phyloP scores from a whole-genome alignment of 2,329 filamentous ascomycete species.

The Alternaria solani region DNA sequence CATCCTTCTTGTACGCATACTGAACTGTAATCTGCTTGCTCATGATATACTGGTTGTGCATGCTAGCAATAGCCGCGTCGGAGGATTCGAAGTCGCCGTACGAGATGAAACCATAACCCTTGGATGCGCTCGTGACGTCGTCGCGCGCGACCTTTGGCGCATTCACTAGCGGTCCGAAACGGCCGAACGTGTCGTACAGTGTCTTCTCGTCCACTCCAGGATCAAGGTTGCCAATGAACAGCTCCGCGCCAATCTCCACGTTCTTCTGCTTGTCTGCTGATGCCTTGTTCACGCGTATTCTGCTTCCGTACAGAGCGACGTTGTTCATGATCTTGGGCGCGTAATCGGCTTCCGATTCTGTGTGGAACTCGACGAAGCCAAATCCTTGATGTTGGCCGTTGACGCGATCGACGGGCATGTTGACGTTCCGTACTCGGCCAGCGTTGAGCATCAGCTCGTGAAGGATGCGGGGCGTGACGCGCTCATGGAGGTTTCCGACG shows the following conservation, averaged over 20 bases:
- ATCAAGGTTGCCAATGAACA: constrained; percentile 96
- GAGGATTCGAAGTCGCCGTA: constrained; percentile 93
- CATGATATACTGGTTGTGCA: constrained; percentile 96
- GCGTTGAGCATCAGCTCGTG: constrained; percentile 99
- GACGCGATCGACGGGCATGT: constrained; percentile 97
- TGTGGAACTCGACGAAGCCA: constrained; percentile 98
- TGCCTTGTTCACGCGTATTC: constrained; percentile 94
- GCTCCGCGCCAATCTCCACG: constrained; percentile 92
- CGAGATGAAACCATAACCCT: constrained; percentile 96
- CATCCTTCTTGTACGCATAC: constrained; percentile 99
- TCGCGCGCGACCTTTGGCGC: constrained; percentile 89
- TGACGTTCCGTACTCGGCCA: constrained; percentile 96
- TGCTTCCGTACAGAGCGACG: constrained; percentile 90
- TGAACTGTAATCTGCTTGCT: constrained; percentile 97
- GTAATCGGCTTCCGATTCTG: constrained; percentile 95
- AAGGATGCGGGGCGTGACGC: constrained; percentile 85
- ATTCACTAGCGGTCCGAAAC: constrained; percentile 85
- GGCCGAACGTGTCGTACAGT: constrained; percentile 91
- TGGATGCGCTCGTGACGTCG: constrained; percentile 80
- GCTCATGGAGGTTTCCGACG: constrained; percentile 97
- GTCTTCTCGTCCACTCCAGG: constrained; percentile 94
- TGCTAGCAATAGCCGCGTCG: constrained; percentile 87
- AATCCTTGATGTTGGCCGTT: constrained; percentile 97
- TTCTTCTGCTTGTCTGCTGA: constrained; percentile 93
- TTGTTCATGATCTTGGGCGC: constrained; percentile 97